These are phyloP conservation scores for Fusarium incarnatum DNA, from an alignment of 2,329 filamentous ascomycete genomes.

Conservation along the genomic window DNA sequence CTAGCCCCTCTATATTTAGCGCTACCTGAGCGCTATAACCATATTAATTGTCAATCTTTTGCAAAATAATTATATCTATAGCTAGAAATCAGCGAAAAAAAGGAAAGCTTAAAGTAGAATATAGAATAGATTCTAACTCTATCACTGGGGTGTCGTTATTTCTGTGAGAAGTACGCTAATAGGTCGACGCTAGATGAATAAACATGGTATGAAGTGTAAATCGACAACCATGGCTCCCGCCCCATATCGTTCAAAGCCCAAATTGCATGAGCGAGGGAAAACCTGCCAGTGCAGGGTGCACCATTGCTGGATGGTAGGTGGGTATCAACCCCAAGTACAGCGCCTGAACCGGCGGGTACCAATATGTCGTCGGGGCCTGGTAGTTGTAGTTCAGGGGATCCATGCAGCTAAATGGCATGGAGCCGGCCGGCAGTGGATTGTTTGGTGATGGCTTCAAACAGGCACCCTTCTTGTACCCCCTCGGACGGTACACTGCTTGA, in stretches of 20 bases:
- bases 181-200: no score
- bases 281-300: background rate
- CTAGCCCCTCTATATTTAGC: no score
- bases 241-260: background rate
- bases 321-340: background rate
- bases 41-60: no score
- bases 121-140: no score
- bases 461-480: conserved; percentile 8
- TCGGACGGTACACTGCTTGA: conserved; percentile 19
- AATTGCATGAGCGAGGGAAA: background rate
- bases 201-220: no score
- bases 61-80: no score
- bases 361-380: background rate
- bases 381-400: background rate
- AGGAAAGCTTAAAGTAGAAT: no score
- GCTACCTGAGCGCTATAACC: no score
- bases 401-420: background rate
- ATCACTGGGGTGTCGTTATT: no score
- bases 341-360: background rate
- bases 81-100: no score
- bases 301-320: background rate
- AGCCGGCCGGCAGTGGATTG: background rate
- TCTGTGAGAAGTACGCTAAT: no score
- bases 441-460: background rate
- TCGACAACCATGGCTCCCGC: no score